Evolutionary conservation across 2,329 filamentous ascomycete species (phyloP), one percentile per base, ranked within the genome.

Genomic region (Blastomyces silverae): DNA sequence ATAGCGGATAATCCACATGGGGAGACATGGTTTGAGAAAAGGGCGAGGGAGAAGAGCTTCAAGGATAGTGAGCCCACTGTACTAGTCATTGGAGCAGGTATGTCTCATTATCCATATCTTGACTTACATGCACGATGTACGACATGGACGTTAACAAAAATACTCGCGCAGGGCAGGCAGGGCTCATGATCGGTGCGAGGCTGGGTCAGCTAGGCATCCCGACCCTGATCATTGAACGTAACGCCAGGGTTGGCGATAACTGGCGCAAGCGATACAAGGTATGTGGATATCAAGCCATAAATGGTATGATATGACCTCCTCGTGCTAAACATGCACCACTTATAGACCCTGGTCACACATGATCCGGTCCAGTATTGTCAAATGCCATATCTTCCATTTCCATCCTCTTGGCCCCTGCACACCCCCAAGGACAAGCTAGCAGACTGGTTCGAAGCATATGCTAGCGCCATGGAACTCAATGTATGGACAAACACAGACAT

Each of bases 211-310:
- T 80, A 15, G 75, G 76, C 3, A 64, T 81, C 0, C 73, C 75
- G 5, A 73, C 71, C 61, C 70, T 82, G 22, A 72, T 83, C 39
- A 69, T 83, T 17, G 81, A 83, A 61, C 76, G 76, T 62, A 78
- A 79, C 50, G 71, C 76, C 20, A 72, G 77, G 0, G 73, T 83
- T 11, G 81, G 81, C 4, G 81, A 83, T 66, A 81, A 80, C 61
- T 83, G 82, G 82, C 72, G 79, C 2, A 75, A 78, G 20, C 76
- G 82, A n/a, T 84, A 84, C 66, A 73, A 77, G 31, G 75, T 77
- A 61, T 17, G 63, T 64, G 11, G 25, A 48, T 39, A 52, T 37
- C 17, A 53, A 55, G 48, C 20, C 15, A 1, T 22, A 53, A 34
- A 34, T 6, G 22, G 3, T 3, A 7, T 46, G 3, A 39, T 17